Conservation (phyloP, 495 filamentous ascomycete species). For the Trichoderma reesei region DNA sequence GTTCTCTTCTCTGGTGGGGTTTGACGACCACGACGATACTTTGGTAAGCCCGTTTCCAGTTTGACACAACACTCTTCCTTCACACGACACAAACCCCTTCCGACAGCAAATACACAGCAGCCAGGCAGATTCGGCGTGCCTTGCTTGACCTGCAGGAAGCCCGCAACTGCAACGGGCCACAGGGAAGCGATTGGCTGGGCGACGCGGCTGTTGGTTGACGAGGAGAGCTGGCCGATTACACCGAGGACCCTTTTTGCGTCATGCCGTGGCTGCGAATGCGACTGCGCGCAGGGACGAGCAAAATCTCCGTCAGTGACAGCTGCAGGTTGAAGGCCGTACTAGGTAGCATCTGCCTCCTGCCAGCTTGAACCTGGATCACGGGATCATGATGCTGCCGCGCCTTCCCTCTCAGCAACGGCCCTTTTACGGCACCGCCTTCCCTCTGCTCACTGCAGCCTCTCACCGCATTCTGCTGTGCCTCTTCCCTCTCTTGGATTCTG, state of each 20-base stretch:
- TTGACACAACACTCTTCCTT: background rate
- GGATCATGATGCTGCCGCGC: background rate
- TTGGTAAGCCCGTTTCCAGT: background rate
- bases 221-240: background rate
- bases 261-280: too few relatives aligned
- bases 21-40: constrained; percentile 1
- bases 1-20: background rate
- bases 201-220: background rate
- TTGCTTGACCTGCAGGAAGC: background rate
- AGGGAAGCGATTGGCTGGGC: background rate
- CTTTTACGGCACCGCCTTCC: background rate
- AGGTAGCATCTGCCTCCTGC: background rate
- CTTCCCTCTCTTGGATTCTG: background rate
- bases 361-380: background rate
- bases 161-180: background rate
- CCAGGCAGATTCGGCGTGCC: background rate
- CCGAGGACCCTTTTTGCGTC: background rate
- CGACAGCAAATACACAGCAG: background rate
- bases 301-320: constrained; percentile 1
- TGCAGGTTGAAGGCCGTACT: background rate
- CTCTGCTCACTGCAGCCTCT: background rate
- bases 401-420: background rate
- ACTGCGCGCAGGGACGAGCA: background rate
- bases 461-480: background rate
- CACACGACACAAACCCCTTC: background rate